Conservation (phyloP, 1,284 basidiomycete species). For the Ganoderma sinense region DNA sequence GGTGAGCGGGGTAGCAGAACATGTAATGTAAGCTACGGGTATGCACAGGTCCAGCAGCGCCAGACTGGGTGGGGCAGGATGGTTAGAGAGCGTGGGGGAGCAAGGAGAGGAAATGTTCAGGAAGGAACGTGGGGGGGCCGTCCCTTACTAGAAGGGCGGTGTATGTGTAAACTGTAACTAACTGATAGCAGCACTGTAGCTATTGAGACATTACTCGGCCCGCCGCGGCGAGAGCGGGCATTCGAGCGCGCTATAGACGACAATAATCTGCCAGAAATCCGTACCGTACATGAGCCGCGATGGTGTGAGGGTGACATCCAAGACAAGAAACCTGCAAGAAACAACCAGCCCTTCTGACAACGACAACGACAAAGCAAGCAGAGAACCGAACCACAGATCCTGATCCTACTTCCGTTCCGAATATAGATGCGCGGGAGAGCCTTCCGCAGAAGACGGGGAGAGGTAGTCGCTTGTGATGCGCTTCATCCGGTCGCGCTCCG, state of each 20-base stretch:
- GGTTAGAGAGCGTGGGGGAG: conserved; percentile 6
- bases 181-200: conserved; percentile 21
- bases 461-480: conserved; percentile 61
- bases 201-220: conserved; percentile 27
- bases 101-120: conserved; percentile 8
- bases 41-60: neutral
- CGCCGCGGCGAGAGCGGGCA: conserved; percentile 3
- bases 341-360: neutral
- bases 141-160: conserved; percentile 20
- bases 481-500: conserved; percentile 75
- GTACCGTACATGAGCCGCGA: conserved; percentile 15
- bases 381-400: too few relatives aligned
- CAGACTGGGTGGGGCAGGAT: neutral
- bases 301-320: neutral
- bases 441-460: conserved; percentile 22
- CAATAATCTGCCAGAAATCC: conserved; percentile 14
- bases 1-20: neutral
- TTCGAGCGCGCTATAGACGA: conserved; percentile 13
- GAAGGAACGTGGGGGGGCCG: conserved; percentile 30
- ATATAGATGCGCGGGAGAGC: conserved; percentile 18
- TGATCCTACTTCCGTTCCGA: conserved; percentile 9
- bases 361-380: neutral
- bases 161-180: conserved; percentile 2
- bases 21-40: conserved; percentile 3
- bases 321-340: conserved; percentile 2